These are phyloP conservation scores for Limtongia smithiae DNA, from an alignment of 805 yeast species.

Conservation along the genomic window DNA sequence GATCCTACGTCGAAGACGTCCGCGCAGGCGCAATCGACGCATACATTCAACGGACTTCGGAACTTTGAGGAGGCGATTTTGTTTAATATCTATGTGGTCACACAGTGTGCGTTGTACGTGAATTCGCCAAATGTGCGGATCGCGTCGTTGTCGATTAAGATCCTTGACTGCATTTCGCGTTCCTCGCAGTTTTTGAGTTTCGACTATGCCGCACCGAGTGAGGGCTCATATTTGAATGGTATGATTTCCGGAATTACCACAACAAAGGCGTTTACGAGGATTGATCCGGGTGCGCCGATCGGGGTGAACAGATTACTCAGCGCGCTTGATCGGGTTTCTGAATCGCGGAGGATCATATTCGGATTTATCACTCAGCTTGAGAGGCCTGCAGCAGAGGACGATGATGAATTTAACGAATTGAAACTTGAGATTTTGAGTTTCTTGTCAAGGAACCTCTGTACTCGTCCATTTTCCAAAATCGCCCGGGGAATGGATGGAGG, in stretches of 20 bases:
- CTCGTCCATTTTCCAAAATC: background rate
- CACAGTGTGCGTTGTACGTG: conserved; percentile 70
- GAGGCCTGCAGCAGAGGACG: conserved; percentile 40
- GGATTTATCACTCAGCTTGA: conserved; percentile 69
- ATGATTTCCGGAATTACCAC: conserved; percentile 14
- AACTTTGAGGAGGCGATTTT: conserved; percentile 70
- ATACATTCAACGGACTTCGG: conserved; percentile 44
- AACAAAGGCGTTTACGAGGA: conserved; percentile 9
- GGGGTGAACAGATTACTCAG: conserved; percentile 63
- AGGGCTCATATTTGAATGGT: conserved; percentile 23
- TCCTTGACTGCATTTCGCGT: conserved; percentile 51
- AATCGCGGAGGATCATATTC: conserved; percentile 66
- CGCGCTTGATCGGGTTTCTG: conserved; percentile 71
- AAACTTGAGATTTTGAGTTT: conserved; percentile 62
- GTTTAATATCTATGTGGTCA: conserved; percentile 65
- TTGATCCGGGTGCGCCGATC: conserved; percentile 19
- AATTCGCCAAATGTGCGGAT: conserved; percentile 48
- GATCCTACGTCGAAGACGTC: conserved; percentile 6
- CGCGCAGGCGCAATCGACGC: conserved; percentile 47
- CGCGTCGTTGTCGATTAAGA: conserved; percentile 49
- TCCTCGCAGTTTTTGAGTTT: conserved; percentile 45
- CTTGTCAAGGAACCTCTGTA: conserved; percentile 43
- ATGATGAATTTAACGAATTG: conserved; percentile 33
- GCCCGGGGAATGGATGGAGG: conserved; percentile 1
- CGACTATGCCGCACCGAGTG: conserved; percentile 22